These are phyloP conservation scores for Ceratocystis colombiana DNA, from an alignment of 2,329 filamentous ascomycete genomes.

Conservation along the genomic window DNA sequence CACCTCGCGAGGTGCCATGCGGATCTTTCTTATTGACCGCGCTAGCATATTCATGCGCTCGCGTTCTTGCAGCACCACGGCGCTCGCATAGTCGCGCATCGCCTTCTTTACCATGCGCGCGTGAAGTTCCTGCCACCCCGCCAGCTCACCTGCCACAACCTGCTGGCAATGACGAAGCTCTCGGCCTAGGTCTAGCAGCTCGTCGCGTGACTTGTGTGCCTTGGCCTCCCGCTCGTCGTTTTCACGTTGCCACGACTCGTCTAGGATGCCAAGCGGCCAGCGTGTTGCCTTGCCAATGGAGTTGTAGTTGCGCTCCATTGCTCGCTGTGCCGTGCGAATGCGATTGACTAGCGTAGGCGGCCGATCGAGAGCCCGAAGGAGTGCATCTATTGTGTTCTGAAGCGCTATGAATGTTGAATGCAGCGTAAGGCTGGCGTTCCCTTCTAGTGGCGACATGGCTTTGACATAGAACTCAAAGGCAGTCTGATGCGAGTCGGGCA, in stretches of 20 bases:
- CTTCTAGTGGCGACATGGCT: conserved; percentile 55
- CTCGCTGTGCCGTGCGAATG: conserved; percentile 63
- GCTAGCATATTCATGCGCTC: conserved; percentile 70
- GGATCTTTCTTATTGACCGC: conserved; percentile 61
- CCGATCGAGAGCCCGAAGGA: conserved; percentile 67
- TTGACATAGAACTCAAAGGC: conserved; percentile 65
- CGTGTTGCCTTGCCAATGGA: conserved; percentile 63
- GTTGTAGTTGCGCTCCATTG: conserved; percentile 66
- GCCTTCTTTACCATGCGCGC: conserved; percentile 65
- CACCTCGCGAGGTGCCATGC: conserved; percentile 24
- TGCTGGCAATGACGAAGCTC: conserved; percentile 89
- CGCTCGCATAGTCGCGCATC: conserved; percentile 63
- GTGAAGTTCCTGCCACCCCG: conserved; percentile 86
- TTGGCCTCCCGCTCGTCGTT: conserved; percentile 78
- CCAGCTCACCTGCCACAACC: conserved; percentile 81
- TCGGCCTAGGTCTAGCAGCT: conserved; percentile 62
- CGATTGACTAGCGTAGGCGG: conserved; percentile 67
- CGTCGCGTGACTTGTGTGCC: conserved; percentile 56
- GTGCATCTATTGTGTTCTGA: conserved; percentile 73
- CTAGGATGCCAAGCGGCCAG: conserved; percentile 72
- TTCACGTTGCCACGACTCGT: conserved; percentile 73
- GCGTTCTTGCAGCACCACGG: conserved; percentile 70
- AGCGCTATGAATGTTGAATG: conserved; percentile 68
- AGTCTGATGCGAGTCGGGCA: conserved; percentile 56
- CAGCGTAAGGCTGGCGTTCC: conserved; percentile 61